These are phyloP conservation scores for Pleurotus sapidus DNA, from an alignment of 768 basidiomycete genomes.

Conservation along the genomic window DNA sequence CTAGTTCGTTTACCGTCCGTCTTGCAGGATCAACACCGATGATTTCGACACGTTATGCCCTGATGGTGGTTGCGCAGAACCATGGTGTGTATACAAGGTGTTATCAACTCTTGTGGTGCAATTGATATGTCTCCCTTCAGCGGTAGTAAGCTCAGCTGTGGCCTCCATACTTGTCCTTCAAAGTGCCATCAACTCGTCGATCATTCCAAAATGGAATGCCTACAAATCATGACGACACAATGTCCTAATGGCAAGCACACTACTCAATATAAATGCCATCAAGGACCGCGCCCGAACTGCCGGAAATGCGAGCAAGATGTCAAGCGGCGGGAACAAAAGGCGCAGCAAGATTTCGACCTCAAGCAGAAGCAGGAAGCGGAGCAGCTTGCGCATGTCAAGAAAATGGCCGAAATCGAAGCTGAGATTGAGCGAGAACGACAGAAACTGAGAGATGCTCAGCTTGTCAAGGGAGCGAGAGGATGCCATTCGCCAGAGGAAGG, in stretches of 20 bases:
- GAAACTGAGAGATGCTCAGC: conserved; percentile 33
- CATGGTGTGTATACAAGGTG: conserved; percentile 44
- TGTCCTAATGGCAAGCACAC: conserved; percentile 45
- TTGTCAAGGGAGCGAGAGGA: conserved; percentile 30
- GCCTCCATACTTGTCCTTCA: conserved; percentile 50
- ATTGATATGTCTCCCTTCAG: conserved; percentile 28
- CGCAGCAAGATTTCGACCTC: conserved; percentile 36
- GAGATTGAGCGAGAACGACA: conserved; percentile 39
- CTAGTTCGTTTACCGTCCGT: neutral
- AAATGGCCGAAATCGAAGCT: conserved; percentile 36
- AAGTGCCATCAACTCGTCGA: conserved; percentile 59
- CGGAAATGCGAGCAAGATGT: conserved; percentile 42
- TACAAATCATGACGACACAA: conserved; percentile 25
- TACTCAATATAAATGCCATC: conserved; percentile 39
- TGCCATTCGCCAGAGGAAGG: conserved; percentile 38
- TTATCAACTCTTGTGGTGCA: neutral
- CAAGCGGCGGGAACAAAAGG: conserved; percentile 16
- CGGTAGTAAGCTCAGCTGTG: conserved; percentile 44
- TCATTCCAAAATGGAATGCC: conserved; percentile 54
- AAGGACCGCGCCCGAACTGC: conserved; percentile 36
- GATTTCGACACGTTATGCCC: conserved; percentile 54
- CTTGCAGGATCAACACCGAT: conserved; percentile 13
- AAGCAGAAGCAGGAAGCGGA: conserved; percentile 45
- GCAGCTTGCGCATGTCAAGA: conserved; percentile 35
- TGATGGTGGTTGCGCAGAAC: conserved; percentile 59